Conservation (phyloP, 2,329 filamentous ascomycete species). For the Beauveria rudraprayagi region DNA sequence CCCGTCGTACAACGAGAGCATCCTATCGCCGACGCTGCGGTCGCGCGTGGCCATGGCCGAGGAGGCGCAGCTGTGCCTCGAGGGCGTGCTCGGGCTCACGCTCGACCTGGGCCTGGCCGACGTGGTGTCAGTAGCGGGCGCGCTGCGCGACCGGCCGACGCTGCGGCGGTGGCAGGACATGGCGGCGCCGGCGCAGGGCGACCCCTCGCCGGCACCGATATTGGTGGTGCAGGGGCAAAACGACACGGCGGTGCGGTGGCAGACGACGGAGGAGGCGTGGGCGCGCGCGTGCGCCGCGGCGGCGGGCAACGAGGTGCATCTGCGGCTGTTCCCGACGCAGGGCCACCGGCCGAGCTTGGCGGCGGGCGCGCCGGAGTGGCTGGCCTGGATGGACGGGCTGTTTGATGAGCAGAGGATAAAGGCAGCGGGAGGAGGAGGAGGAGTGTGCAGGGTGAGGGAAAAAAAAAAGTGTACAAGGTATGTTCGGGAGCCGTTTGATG, state of each 20-base stretch:
- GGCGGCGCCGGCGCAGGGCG: slow-evolving; percentile 7
- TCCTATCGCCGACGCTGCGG: not conserved
- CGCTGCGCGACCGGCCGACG: not conserved
- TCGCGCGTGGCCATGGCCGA: not conserved
- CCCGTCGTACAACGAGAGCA: not conserved
- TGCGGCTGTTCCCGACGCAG: not conserved
- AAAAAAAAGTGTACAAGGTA: not conserved
- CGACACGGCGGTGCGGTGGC: slow-evolving; percentile 5
- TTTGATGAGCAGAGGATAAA: not conserved
- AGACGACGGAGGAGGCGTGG: slow-evolving; percentile 7
- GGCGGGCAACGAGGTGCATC: slow-evolving; percentile 11
- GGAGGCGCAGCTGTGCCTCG: not conserved
- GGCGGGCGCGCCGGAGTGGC: slow-evolving; percentile 4
- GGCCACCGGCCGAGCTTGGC: slow-evolving; percentile 5
- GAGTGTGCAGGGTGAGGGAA: not conserved
- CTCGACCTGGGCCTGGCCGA: not conserved
- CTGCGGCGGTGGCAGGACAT: slow-evolving; percentile 12
- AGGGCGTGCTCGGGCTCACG: not conserved
- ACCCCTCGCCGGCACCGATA: slow-evolving; percentile 10
- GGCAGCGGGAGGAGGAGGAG: not conserved
- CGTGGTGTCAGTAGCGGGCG: not conserved
- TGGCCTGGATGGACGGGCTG: slow-evolving; percentile 4
- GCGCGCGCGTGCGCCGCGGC: not conserved
- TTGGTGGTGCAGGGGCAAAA: slow-evolving; percentile 11
- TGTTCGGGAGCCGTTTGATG: not conserved